phyloP scores from a whole-genome alignment of 2,329 filamentous ascomycete species.

The Fusarium tjaetaba region DNA sequence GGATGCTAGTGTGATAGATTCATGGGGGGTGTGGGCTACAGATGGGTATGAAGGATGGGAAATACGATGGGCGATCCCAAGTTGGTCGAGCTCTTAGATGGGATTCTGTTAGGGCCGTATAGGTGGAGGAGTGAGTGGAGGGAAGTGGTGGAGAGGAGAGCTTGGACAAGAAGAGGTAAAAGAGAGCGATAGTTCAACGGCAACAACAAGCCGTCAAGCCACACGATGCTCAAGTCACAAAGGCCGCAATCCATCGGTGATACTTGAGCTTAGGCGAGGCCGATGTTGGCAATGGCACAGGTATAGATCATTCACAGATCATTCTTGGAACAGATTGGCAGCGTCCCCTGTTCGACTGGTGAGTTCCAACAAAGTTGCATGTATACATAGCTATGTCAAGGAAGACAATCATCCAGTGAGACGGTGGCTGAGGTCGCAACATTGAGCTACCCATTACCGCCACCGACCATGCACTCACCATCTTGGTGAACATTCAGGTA shows the following conservation, averaged over 20 bases:
- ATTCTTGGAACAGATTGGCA: constrained; percentile 6
- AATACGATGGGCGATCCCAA: constrained; percentile 39
- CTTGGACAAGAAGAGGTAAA: constrained; percentile 15
- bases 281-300: background rate
- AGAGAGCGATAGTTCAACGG: constrained; percentile 2
- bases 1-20: constrained; percentile 30
- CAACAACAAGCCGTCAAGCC: constrained; percentile 15
- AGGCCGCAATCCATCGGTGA: background rate
- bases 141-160: constrained; percentile 37
- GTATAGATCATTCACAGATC: constrained; percentile 9
- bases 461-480: constrained; percentile 29
- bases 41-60: constrained; percentile 35
- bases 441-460: constrained; percentile 22
- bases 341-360: constrained; percentile 15
- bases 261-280: background rate
- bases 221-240: constrained; percentile 11
- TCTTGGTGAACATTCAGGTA: constrained; percentile 34
- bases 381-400: constrained; percentile 6
- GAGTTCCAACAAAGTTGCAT: background rate
- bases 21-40: constrained; percentile 37
- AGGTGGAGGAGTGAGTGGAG: constrained; percentile 38
- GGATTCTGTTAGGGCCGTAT: constrained; percentile 32
- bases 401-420: constrained; percentile 11
- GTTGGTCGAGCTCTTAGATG: constrained; percentile 34
- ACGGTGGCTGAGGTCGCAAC: constrained; percentile 28